Base-by-base conservation (phyloP, 257 asterid species). In the Avicennia marina region DNA sequence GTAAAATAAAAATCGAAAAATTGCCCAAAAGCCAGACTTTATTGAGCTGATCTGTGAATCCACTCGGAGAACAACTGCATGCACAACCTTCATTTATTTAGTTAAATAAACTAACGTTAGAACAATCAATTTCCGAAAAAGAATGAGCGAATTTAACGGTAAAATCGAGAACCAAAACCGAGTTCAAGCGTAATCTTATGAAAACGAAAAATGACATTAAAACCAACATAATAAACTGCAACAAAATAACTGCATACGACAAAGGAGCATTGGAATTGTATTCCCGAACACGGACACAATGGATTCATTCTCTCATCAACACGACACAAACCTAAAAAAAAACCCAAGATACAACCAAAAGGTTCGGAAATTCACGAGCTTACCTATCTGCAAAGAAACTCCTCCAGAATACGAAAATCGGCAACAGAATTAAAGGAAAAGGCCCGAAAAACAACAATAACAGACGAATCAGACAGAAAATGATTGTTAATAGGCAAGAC, bases 311-410 rank as follows among this genome's bases (percentile, higher is more conserved):
- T 33, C 6, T 42, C 8, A 21, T 24, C 21, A 19, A 18, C 29
- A 40, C 16, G 42, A 11, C 26, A 40, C 11, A 8, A 24, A 11
- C 38, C 11, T 7, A 36, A 11, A 6, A 24, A 62, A 7, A 12
- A 21, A 6, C 10, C 5, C 29, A 9, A 45, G 25, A 57, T 5
- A 24, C 4, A 44, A 42, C 36, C 22, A 27, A 21, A 27, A 16
- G 13, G 53, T 46, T 17, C 7, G 9, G 25, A 53, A 46, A 62
- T 49, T 22, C 52, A n/a, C 32, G 7, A 21, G 3, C 53, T 22
- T 48, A 68, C 78, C 75, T 68, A 7, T 19, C 11, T 31, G 16
- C 0, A 9, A 25, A 31, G 29, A 11, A 36, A 20, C 12, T 16
- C 13, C 46, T 6, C 47, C 19, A 26, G 9, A 9, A 46, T 10